Conservation (phyloP, 1,139 yeast genomes). For the Lodderomyces parapsilosis region DNA sequence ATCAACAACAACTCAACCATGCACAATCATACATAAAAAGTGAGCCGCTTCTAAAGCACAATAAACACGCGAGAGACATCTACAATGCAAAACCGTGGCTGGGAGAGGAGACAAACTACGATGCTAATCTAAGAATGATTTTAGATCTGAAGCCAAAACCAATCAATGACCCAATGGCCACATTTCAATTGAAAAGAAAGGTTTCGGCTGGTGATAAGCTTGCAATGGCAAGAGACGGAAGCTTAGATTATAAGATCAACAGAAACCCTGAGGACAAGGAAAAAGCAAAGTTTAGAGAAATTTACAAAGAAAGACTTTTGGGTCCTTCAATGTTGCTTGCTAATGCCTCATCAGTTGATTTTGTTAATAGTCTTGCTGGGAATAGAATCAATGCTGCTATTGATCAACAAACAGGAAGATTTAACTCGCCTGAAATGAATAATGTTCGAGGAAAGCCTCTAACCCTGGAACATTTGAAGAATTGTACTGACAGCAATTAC, state of each 20-base stretch:
- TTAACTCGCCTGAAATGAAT: constrained; percentile 47
- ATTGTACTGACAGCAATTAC: constrained; percentile 43
- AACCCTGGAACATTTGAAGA: constrained; percentile 57
- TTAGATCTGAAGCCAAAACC: constrained; percentile 57
- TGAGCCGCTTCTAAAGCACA: constrained; percentile 27
- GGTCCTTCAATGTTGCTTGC: constrained; percentile 50
- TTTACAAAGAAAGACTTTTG: constrained; percentile 61
- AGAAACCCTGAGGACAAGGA: constrained; percentile 28
- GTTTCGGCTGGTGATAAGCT: constrained; percentile 38
- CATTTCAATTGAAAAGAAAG: constrained; percentile 11
- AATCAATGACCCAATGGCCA: constrained; percentile 21
- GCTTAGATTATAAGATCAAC: constrained; percentile 60
- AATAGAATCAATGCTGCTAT: constrained; percentile 73
- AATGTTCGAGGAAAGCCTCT: constrained; percentile 63
- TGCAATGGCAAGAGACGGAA: constrained; percentile 60
- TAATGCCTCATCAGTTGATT: constrained; percentile 37
- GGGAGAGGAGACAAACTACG: constrained; percentile 56
- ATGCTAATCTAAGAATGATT: constrained; percentile 61
- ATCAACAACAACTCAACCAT: not conserved
- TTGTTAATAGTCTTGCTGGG: constrained; percentile 67
- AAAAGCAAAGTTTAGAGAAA: constrained; percentile 57
- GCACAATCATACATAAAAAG: constrained; percentile 26
- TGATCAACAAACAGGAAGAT: constrained; percentile 60
- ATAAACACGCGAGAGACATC: constrained; percentile 52
- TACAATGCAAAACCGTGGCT: constrained; percentile 59